Conservation (phyloP, 257 asterid genomes). For the Solanum chmielewskii region DNA sequence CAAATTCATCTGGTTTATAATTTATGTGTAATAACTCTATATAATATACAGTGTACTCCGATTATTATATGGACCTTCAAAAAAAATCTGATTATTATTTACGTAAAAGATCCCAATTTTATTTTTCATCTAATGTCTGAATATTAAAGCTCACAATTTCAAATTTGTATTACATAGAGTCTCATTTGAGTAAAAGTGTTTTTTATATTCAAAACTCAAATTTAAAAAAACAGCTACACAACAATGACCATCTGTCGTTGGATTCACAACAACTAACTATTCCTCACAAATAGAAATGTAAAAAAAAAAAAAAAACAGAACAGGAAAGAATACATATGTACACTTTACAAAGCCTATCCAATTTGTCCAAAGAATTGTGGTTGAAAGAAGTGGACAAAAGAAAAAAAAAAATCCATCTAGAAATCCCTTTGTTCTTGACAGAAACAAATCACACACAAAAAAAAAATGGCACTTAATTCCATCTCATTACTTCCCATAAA, state of each 20-base stretch:
- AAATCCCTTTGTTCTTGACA: background rate
- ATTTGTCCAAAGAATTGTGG: background rate
- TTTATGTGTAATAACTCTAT: background rate
- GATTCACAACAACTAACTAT: background rate
- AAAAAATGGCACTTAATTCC: conserved; percentile 60
- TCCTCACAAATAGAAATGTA: background rate
- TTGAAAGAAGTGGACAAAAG: background rate
- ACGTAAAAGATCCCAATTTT: background rate
- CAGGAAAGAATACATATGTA: background rate
- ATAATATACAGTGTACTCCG: background rate
- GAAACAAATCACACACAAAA: background rate
- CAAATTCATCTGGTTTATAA: background rate
- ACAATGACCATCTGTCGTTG: background rate
- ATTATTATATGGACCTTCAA: too few relatives aligned
- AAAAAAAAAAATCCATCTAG: background rate
- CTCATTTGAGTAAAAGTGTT: fast-evolving
- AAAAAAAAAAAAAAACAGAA: background rate
- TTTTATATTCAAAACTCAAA: background rate
- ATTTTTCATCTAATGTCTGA: too few relatives aligned
- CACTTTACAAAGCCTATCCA: background rate
- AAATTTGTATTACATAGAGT: too few relatives aligned
- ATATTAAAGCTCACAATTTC: too few relatives aligned
- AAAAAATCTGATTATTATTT: too few relatives aligned
- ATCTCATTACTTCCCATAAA: conserved; percentile 41
- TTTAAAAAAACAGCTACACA: background rate